phyloP scores from a whole-genome alignment of 768 basidiomycete genomes.

The Russula emetica region DNA sequence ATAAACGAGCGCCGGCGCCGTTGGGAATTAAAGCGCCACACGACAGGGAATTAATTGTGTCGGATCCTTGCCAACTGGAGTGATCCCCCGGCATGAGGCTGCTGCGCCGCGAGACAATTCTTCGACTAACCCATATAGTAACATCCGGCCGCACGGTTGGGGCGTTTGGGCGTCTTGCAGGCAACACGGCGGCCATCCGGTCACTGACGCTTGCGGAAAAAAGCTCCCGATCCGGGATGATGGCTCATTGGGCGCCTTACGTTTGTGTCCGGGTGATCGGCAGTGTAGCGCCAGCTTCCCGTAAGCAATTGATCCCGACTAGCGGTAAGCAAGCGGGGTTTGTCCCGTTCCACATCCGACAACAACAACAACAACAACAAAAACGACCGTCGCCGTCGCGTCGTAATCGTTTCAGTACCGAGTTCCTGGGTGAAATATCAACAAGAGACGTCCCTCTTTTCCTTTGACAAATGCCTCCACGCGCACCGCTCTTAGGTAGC shows the following conservation, averaged over 20 bases:
- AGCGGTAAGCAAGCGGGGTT: not conserved
- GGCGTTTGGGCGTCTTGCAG: constrained; percentile 12
- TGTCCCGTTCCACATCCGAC: not conserved
- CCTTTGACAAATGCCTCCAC: constrained; percentile 33
- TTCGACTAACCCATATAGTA: constrained; percentile 10
- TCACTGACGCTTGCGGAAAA: not conserved
- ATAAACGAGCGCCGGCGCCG: constrained; percentile 3
- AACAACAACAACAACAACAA: not conserved
- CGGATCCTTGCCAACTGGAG: constrained; percentile 17
- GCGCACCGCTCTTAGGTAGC: constrained; percentile 55
- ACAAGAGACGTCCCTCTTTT: not conserved
- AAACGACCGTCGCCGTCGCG: not conserved
- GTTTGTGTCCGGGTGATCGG: constrained; percentile 23
- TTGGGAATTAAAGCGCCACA: constrained; percentile 22
- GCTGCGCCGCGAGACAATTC: constrained; percentile 18
- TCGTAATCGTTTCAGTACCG: not conserved
- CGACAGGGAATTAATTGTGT: constrained; percentile 18
- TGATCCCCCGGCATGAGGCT: constrained; percentile 22
- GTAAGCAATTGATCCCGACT: constrained; percentile 22
- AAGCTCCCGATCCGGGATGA: constrained; percentile 21
- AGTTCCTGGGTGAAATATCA: constrained; percentile 3
- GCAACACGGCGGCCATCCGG: constrained; percentile 13
- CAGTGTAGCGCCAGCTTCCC: constrained; percentile 22
- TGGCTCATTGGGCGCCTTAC: constrained; percentile 17
- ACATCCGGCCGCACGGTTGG: constrained; percentile 8